A percentile compares a stretch with the other conserved stretches of the same genome.
Evolutionary conservation across 148 eudicot species (phyloP).

Genomic region (Dysphania ambrosioides): DNA sequence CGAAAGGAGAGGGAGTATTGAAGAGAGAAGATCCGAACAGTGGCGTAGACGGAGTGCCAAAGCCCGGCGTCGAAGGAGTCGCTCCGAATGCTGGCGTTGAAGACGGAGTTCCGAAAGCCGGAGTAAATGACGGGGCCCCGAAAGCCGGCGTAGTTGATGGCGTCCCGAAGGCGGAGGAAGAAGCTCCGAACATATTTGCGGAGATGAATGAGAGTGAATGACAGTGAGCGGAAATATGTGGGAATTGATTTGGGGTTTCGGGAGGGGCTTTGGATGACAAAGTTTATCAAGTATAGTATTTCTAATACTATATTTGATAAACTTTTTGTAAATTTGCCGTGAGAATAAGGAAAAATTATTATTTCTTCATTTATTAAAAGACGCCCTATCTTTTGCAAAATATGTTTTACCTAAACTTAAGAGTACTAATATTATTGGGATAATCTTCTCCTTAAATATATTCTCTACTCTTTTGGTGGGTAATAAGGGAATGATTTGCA

Average conservation of each 20-base stretch:
- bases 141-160: slow-evolving; percentile 46
- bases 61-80: slow-evolving; percentile 42
- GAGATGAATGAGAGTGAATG: background rate
- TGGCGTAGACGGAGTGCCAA: slow-evolving; percentile 37
- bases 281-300: no score
- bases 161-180: slow-evolving; percentile 37
- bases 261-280: background rate
- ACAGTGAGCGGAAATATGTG: background rate
- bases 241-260: background rate
- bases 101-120: slow-evolving; percentile 37
- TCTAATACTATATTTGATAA: no score
- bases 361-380: no score
- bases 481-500: no score
- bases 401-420: no score
- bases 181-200: slow-evolving; percentile 51
- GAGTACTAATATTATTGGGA: no score
- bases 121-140: slow-evolving; percentile 34
- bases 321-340: no score
- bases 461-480: no score
- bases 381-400: no score
- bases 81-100: slow-evolving; percentile 45
- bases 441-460: no score
- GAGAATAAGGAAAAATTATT: no score
- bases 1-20: slow-evolving; percentile 44
- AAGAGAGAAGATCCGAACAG: slow-evolving; percentile 49